Conservation (phyloP, 2,329 filamentous ascomycete genomes). For the Fusarium stilboides region DNA sequence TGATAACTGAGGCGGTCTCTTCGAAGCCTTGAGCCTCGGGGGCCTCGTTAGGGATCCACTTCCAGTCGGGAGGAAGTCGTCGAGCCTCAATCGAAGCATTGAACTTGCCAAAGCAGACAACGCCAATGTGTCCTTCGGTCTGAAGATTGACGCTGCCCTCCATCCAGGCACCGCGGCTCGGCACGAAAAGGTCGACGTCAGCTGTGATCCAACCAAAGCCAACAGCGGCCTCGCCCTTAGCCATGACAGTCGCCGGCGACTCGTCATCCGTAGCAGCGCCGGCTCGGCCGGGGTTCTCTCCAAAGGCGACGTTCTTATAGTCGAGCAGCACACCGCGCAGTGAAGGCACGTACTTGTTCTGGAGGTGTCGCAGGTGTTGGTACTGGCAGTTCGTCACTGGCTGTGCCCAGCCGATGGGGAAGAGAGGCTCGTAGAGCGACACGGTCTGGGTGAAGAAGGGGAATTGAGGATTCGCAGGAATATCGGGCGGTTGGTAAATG, state of each 20-base stretch:
- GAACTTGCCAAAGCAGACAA: constrained; percentile 93
- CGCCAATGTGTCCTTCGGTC: constrained; percentile 88
- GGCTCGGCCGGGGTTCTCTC: constrained; percentile 68
- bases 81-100: constrained; percentile 87
- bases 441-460: constrained; percentile 86
- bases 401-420: constrained; percentile 77
- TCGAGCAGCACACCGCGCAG: constrained; percentile 82
- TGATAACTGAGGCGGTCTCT: constrained; percentile 59
- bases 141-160: constrained; percentile 89
- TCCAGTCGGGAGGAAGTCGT: constrained; percentile 84
- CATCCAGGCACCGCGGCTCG: constrained; percentile 79
- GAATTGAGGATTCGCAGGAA: constrained; percentile 64
- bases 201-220: constrained; percentile 91
- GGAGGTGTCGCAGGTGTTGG: constrained; percentile 81
- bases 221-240: constrained; percentile 86
- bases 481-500: constrained; percentile 57
- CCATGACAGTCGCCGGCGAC: constrained; percentile 63
- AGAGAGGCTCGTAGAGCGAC: constrained; percentile 84
- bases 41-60: constrained; percentile 76
- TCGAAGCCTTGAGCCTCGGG: constrained; percentile 60
- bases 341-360: constrained; percentile 82
- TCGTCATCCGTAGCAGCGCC: constrained; percentile 65
- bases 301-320: constrained; percentile 78
- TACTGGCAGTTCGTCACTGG: constrained; percentile 80
- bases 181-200: constrained; percentile 87